Evolutionary conservation across 495 filamentous ascomycete species (phyloP).

Genomic region (Thozetella sp.): DNA sequence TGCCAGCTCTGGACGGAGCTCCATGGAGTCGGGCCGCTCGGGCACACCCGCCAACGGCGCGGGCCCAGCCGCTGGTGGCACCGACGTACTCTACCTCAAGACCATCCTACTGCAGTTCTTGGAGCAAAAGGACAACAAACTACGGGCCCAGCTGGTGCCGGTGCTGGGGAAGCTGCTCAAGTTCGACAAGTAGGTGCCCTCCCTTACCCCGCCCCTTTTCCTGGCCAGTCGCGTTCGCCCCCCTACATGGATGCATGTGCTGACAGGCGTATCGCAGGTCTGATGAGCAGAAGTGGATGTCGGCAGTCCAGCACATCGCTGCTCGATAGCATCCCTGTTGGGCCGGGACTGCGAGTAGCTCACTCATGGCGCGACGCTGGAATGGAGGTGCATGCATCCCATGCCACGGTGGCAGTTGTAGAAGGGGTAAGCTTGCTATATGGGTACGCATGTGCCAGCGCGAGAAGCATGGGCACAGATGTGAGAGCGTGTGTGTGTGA

Average conservation of each 20-base stretch:
- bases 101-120: conserved; percentile 94
- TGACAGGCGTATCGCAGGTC: conserved; percentile 46
- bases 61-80: conserved; percentile 21
- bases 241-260: conserved; percentile 1
- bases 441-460: too few species aligned
- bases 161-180: conserved; percentile 88
- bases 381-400: neutral
- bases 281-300: conserved; percentile 89
- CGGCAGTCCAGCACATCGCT: conserved; percentile 59
- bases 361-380: neutral
- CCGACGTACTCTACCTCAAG: conserved; percentile 90
- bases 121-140: conserved; percentile 90
- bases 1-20: conserved; percentile 34
- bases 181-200: conserved; percentile 76
- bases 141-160: conserved; percentile 88
- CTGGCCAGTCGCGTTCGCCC: neutral
- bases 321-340: conserved; percentile 20
- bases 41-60: conserved; percentile 38
- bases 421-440: too few species aligned
- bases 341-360: too few species aligned
- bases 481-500: too few species aligned
- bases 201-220: neutral
- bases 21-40: conserved; percentile 63
- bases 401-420: too few species aligned
- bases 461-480: too few species aligned